A percentile compares a stretch with the other conserved stretches of the same genome.
Conservation (phyloP, 2,329 filamentous ascomycete species). For the Trichoderma gracile region DNA sequence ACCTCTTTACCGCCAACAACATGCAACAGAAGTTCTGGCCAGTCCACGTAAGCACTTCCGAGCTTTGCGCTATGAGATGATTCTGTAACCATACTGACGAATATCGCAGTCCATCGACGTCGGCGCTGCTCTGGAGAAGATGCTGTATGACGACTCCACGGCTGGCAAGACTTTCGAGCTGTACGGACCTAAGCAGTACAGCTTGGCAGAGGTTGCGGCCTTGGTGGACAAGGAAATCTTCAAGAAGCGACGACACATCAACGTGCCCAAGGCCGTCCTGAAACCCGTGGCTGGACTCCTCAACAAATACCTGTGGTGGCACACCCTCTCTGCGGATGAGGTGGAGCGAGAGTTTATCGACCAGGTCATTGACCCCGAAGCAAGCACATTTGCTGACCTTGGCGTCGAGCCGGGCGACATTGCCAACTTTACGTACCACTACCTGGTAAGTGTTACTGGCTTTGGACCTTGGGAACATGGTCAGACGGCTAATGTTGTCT, state of each 20-base stretch:
- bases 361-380: conserved; percentile 83
- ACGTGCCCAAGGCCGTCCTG: conserved; percentile 78
- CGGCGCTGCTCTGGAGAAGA: conserved; percentile 81
- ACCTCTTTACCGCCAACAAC: conserved; percentile 87
- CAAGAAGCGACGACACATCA: conserved; percentile 87
- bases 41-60: conserved; percentile 68
- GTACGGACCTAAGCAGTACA: conserved; percentile 91
- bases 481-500: conserved; percentile 36
- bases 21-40: conserved; percentile 90
- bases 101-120: conserved; percentile 75
- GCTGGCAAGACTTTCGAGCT: conserved; percentile 91
- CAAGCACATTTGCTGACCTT: conserved; percentile 95
- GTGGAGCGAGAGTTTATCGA: conserved; percentile 92
- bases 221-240: conserved; percentile 90
- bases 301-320: conserved; percentile 89
- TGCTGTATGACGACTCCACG: conserved; percentile 88
- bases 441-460: conserved; percentile 75
- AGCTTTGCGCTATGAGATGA: not conserved
- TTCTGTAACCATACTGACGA: not conserved
- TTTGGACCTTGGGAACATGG: conserved; percentile 12
- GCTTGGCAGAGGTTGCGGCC: conserved; percentile 79
- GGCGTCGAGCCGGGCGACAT: conserved; percentile 87
- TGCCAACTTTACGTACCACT: conserved; percentile 85
- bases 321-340: conserved; percentile 76
- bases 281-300: conserved; percentile 73